Evolutionary conservation across 305 asterid genomes (phyloP).

Genomic region (Plantago coronopus): DNA sequence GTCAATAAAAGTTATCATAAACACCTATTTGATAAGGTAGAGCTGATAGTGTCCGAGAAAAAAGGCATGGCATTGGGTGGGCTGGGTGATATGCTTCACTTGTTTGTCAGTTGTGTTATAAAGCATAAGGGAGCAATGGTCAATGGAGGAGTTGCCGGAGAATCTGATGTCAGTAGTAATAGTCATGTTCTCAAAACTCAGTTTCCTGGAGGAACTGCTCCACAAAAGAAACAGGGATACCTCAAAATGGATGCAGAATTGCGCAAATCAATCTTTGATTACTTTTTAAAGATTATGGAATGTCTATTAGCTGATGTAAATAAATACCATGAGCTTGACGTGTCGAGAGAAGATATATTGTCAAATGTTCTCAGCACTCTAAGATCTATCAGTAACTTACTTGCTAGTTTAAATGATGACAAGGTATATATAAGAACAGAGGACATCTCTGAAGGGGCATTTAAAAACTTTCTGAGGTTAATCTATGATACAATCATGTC

Average conservation of each 20-base stretch:
- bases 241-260: conserved; percentile 49
- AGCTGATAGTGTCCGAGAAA: conserved; percentile 55
- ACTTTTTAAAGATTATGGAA: conserved; percentile 70
- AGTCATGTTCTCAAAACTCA: conserved; percentile 22
- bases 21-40: conserved; percentile 77
- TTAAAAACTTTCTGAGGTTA: conserved; percentile 52
- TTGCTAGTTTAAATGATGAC: conserved; percentile 47
- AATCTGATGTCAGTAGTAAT: conserved; percentile 23
- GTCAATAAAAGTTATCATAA: conserved; percentile 83
- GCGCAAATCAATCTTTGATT: conserved; percentile 55
- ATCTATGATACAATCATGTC: conserved; percentile 52
- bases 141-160: conserved; percentile 32
- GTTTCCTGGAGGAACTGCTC: conserved; percentile 22
- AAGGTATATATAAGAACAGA: conserved; percentile 60
- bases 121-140: conserved; percentile 50
- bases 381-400: conserved; percentile 58
- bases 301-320: conserved; percentile 47
- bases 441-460: conserved; percentile 80
- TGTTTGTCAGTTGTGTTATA: conserved; percentile 53
- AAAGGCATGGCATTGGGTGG: conserved; percentile 52
- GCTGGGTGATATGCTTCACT: conserved; percentile 65
- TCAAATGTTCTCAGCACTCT: conserved; percentile 43
- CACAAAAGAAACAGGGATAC: conserved; percentile 28
- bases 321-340: conserved; percentile 38
- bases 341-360: conserved; percentile 31